These are phyloP conservation scores for Globisporangium radiosum DNA, from an alignment of 352 stramenopile species.

Conservation along the genomic window DNA sequence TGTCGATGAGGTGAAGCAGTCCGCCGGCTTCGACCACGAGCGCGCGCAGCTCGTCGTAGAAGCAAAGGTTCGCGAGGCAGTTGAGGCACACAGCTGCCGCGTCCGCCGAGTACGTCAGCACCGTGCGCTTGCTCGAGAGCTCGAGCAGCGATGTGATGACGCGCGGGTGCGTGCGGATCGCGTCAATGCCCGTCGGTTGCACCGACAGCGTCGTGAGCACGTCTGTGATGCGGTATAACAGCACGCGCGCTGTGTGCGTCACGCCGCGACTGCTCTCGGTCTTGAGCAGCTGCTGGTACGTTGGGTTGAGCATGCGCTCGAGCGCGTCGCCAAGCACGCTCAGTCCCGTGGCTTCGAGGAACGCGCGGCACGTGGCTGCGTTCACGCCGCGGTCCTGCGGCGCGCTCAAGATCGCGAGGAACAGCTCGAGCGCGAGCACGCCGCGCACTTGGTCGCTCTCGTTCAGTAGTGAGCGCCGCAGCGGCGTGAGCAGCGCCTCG, in stretches of 20 bases:
- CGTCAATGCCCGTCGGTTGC: conserved; percentile 28
- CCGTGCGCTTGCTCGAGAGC: conserved; percentile 48
- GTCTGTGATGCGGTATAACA: conserved; percentile 71
- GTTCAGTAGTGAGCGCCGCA: conserved; percentile 57
- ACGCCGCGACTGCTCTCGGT: conserved; percentile 17
- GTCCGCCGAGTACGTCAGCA: conserved; percentile 53
- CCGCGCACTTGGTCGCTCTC: conserved; percentile 75
- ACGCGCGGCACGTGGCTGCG: conserved; percentile 39
- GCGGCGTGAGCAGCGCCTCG: conserved; percentile 48
- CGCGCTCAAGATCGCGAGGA: conserved; percentile 50
- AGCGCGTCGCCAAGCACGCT: conserved; percentile 45
- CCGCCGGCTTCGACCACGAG: conserved; percentile 60
- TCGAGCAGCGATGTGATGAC: conserved; percentile 56
- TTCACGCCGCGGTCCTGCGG: conserved; percentile 46
- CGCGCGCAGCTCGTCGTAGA: conserved; percentile 41
- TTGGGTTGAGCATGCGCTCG: conserved; percentile 60
- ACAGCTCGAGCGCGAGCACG: conserved; percentile 62
- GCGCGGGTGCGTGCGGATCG: conserved; percentile 51
- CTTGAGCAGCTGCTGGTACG: conserved; percentile 63
- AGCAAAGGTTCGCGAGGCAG: conserved; percentile 57
- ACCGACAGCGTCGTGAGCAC: conserved; percentile 46
- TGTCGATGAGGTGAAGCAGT: conserved; percentile 61
- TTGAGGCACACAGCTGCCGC: conserved; percentile 50
- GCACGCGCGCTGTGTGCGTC: conserved; percentile 41
- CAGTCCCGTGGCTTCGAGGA: conserved; percentile 50